A percentile compares a stretch with the other conserved stretches of the same genome.
Evolutionary conservation across 2,329 filamentous ascomycete species (phyloP).

Genomic region (Xylariaceae sp.): DNA sequence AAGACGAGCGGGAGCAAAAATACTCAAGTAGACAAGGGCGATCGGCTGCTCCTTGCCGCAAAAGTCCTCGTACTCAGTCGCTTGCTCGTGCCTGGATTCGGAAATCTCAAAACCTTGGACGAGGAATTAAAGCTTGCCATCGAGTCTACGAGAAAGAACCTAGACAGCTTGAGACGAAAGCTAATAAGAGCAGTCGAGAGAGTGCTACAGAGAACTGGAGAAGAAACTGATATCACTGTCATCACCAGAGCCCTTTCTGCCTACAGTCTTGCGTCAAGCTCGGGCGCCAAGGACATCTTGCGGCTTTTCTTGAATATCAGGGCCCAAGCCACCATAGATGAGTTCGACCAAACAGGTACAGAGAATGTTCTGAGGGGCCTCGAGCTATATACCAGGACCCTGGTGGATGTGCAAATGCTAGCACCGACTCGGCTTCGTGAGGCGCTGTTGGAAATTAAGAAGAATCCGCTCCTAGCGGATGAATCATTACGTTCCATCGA

Average conservation of each 20-base stretch:
- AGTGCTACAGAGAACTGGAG: conserved; percentile 62
- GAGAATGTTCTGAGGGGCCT: conserved; percentile 62
- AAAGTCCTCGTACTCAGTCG: conserved; percentile 76
- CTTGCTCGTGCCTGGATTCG: conserved; percentile 71
- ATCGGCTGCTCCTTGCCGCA: conserved; percentile 56
- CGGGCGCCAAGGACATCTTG: conserved; percentile 74
- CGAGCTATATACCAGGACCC: conserved; percentile 70
- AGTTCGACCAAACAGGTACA: conserved; percentile 50
- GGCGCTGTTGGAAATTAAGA: conserved; percentile 66
- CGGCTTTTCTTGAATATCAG: conserved; percentile 75
- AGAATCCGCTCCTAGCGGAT: conserved; percentile 70
- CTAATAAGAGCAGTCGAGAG: conserved; percentile 68
- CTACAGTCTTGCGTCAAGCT: conserved; percentile 78
- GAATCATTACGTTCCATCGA: conserved; percentile 62
- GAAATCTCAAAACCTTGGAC: conserved; percentile 41
- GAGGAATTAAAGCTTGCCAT: conserved; percentile 40
- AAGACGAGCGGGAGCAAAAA: conserved; percentile 33
- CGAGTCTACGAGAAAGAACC: conserved; percentile 61
- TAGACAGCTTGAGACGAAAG: conserved; percentile 60
- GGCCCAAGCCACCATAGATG: conserved; percentile 62
- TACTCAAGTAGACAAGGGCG: conserved; percentile 37
- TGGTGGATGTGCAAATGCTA: conserved; percentile 73
- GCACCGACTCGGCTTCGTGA: conserved; percentile 71
- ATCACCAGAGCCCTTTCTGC: conserved; percentile 76
- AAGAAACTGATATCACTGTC: conserved; percentile 44